Base-by-base conservation (phyloP, 2,329 filamentous ascomycete genomes). In the Fusarium keratoplasticum region DNA sequence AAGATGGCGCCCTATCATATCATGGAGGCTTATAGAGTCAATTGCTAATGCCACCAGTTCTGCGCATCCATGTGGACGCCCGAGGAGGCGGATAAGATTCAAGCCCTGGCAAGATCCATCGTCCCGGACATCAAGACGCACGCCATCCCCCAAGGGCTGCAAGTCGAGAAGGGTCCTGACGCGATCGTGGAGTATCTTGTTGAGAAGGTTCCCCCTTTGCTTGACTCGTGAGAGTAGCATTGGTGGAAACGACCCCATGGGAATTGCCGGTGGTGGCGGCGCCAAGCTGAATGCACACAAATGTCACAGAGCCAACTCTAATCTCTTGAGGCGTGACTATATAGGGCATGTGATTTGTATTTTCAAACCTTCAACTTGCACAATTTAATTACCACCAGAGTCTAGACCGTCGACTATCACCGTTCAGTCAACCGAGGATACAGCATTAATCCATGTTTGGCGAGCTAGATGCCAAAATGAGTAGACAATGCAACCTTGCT, bases 51-150 rank as follows among this genome's bases (percentile, higher is more conserved):
- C 22, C 14, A 40, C 14, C 22, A 91, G 88, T 92, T 91, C 83
- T 89, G 87, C 62, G 90, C 91, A 5, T 92, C 83, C 22, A 86
- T 85, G 84, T 86, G 84, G 84, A 83, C 83, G 1, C 76, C 83
- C 0, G 86, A 89, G 70, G 82, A 90, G 77, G 84, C 83, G 27
- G 75, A 81, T 6, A 77, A 84, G 68, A 88, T 89, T 29, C 80
- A 84, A 33, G 74, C 77, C 2, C 85, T 85, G 35, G 88, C 87
- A 2, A 81, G 82, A 66, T 77, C 80, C 2, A 82, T 85, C 29
- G 78, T 83, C 25, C 87, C 87, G 0, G 82, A 83, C 9, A 84
- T 89, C 71, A 87, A 85, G 77, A 87, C 85, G 1, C 84, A 88
- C 76, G 87, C 87, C 1, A 86, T 90, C 55, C 88, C 88, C 0